Evolutionary conservation across 2,329 filamentous ascomycete genomes (phyloP).

Genomic region (Camillea tinctor): DNA sequence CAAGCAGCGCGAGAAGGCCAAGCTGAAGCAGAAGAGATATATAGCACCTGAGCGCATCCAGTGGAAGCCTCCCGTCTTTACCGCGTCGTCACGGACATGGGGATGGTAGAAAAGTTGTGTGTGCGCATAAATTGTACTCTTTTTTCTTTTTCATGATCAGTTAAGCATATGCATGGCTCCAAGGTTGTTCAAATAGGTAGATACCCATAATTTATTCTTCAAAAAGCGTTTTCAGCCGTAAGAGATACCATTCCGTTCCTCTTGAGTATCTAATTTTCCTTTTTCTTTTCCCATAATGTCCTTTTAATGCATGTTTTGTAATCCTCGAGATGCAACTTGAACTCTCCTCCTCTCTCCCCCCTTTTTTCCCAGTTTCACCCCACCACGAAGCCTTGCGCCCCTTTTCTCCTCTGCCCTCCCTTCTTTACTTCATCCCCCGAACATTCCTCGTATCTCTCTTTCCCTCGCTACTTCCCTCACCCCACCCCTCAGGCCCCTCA

Average conservation of each 20-base stretch:
- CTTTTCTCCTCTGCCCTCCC: too few species aligned
- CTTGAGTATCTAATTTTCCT: too few species aligned
- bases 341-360: too few species aligned
- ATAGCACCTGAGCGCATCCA: constrained; percentile 79
- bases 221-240: background rate
- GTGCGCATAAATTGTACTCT: background rate
- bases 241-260: too few species aligned
- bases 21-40: constrained; percentile 69
- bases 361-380: too few species aligned
- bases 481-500: constrained; percentile 17
- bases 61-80: constrained; percentile 97
- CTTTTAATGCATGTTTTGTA: too few species aligned
- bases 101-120: constrained; percentile 43
- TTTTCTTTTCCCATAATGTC: too few species aligned
- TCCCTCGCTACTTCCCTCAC: background rate
- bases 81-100: constrained; percentile 87
- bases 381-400: too few species aligned
- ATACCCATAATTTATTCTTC: constrained; percentile 12
- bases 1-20: constrained; percentile 75
- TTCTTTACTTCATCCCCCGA: too few species aligned
- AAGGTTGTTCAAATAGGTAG: constrained; percentile 10
- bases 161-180: background rate
- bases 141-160: background rate
- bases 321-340: too few species aligned
- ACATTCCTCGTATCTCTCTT: too few species aligned